Base-by-base conservation (phyloP, 805 yeast species). In the Candida adriatica region DNA sequence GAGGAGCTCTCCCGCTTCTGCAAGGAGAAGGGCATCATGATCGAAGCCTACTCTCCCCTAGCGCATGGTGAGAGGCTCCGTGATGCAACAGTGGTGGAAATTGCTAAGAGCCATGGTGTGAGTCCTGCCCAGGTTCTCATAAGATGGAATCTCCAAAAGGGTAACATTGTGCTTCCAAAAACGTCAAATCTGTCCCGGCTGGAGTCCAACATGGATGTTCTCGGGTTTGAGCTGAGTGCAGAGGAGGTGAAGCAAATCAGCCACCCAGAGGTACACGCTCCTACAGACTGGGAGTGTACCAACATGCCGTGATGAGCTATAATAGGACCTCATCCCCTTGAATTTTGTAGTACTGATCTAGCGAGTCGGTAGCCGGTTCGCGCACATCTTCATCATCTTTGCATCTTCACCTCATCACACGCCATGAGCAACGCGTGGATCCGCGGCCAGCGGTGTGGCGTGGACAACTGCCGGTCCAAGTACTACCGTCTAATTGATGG, bases 361-460 rank as follows among this genome's bases (percentile, higher is more conserved):
- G n/a, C n/a, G n/a, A n/a, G n/a, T n/a, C n/a, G n/a, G n/a, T n/a
- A n/a, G n/a, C n/a, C n/a, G n/a, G n/a, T n/a, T n/a, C n/a, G n/a
- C n/a, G n/a, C n/a, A n/a, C n/a, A n/a, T n/a, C n/a, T n/a, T n/a
- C n/a, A n/a, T n/a, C n/a, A n/a, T n/a, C n/a, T n/a, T n/a, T n/a
- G n/a, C n/a, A n/a, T n/a, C n/a, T n/a, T n/a, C n/a, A n/a, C n/a
- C n/a, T n/a, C n/a, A n/a, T n/a, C n/a, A n/a, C n/a, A n/a, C n/a
- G n/a, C n/a, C n/a, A 47, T 47, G 52, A 43, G 46, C 26, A 33
- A 24, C 16, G 25, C 31, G 9, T 51, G 55, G 53, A 64, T 68
- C 24, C 64, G 76, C 43, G 97, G 98, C 2, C 79, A 83, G 5
- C 58, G 79, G 5, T 90, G 98, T 66, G 96, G 96, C 1, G 76